Conservation (phyloP, 164 flowering plant species). For the Vitis amurensis region DNA sequence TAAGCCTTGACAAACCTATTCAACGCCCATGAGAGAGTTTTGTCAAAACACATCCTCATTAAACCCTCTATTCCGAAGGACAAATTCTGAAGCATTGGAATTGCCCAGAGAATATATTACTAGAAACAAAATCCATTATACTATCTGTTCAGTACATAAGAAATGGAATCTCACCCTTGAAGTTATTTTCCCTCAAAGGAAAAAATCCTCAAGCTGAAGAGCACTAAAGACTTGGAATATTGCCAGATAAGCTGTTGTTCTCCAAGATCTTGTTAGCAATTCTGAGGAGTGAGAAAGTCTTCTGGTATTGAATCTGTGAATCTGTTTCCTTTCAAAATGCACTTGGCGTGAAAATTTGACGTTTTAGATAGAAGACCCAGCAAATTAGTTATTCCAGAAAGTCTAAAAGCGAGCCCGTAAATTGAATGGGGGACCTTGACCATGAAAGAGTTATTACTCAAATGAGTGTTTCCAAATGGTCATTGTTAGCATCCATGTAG, state of each 20-base stretch:
- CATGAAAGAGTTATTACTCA: no score
- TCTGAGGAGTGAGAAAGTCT: background rate
- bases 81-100: constrained; percentile 6
- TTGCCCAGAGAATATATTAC: background rate
- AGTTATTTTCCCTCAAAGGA: constrained; percentile 1
- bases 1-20: no score
- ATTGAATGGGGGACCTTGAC: no score
- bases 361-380: background rate
- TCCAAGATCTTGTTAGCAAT: background rate
- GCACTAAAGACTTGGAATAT: background rate
- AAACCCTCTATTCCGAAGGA: background rate
- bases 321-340: constrained; percentile 5
- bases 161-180: constrained; percentile 3
- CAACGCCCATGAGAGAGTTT: no score
- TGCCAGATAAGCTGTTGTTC: background rate
- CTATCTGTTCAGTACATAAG: background rate
- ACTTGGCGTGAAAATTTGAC: background rate
- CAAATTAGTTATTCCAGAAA: background rate
- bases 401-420: background rate
- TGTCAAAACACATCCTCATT: background rate
- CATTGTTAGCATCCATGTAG: no score
- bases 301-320: background rate
- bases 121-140: constrained; percentile 9
- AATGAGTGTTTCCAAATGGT: no score
- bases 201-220: background rate